phyloP scores from a whole-genome alignment of 2,329 filamentous ascomycete species.

The Tolypocladium amazonense region DNA sequence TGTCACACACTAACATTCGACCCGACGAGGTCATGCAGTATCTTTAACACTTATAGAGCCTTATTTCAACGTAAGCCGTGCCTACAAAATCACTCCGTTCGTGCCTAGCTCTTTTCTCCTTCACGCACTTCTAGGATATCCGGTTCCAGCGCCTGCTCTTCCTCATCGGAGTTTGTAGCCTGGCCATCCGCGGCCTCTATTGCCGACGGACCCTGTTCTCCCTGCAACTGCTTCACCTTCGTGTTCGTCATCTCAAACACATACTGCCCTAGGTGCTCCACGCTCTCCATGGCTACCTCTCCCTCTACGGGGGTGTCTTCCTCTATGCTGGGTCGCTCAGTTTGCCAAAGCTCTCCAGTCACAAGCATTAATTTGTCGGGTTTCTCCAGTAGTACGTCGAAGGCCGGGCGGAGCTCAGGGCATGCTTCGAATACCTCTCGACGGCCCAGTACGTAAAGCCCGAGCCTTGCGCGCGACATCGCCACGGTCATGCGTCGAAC shows the following conservation, averaged over 20 bases:
- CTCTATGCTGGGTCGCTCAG: conserved; percentile 38
- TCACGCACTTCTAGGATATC: conserved; percentile 25
- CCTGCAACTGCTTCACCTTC: conserved; percentile 37
- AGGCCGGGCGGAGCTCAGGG: conserved; percentile 78
- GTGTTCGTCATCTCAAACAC: conserved; percentile 89
- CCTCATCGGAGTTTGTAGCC: conserved; percentile 18
- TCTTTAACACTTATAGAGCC: neutral
- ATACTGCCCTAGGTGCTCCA: conserved; percentile 93
- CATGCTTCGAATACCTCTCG: conserved; percentile 81
- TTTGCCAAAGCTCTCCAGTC: conserved; percentile 78
- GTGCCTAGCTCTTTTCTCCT: conserved; percentile 10
- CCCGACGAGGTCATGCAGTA: neutral
- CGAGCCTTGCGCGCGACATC: conserved; percentile 81
- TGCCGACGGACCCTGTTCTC: conserved; percentile 17
- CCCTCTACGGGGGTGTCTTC: conserved; percentile 34
- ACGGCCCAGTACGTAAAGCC: conserved; percentile 84
- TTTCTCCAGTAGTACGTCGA: conserved; percentile 65
- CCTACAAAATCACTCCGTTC: neutral
- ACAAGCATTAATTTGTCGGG: conserved; percentile 73
- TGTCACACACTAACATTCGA: neutral
- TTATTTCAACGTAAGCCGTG: neutral
- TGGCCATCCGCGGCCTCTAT: conserved; percentile 15
- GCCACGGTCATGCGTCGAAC: conserved; percentile 90
- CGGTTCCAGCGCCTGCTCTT: conserved; percentile 19
- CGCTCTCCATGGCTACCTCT: conserved; percentile 69